phyloP scores from a whole-genome alignment of 2,329 filamentous ascomycete genomes.

The Phoma sp. region DNA sequence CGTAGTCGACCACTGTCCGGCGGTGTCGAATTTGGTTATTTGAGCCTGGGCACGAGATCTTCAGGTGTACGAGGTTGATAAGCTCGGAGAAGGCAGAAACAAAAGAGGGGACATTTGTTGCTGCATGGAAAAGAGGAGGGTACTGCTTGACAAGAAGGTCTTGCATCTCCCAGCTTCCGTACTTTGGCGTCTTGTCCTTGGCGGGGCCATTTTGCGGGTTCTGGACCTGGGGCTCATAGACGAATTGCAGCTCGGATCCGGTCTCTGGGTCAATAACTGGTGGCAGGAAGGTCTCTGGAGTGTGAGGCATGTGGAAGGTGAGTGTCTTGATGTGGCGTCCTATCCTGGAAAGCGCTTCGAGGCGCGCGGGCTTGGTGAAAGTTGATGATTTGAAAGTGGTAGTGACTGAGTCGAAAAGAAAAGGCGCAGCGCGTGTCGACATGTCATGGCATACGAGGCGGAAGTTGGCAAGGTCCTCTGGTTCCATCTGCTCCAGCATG shows the following conservation, averaged over 20 bases:
- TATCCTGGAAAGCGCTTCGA: constrained; percentile 78
- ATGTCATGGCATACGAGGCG: constrained; percentile 74
- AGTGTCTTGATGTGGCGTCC: constrained; percentile 81
- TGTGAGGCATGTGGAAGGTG: constrained; percentile 79
- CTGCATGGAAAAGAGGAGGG: constrained; percentile 86
- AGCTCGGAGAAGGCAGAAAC: constrained; percentile 75
- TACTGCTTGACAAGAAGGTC: constrained; percentile 87
- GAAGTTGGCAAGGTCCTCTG: constrained; percentile 57
- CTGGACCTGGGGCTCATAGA: constrained; percentile 77
- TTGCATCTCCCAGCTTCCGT: constrained; percentile 79
- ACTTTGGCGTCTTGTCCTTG: constrained; percentile 72
- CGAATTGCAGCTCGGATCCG: constrained; percentile 79
- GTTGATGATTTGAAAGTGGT: constrained; percentile 76
- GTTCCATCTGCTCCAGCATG: constrained; percentile 52
- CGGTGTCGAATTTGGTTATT: constrained; percentile 71
- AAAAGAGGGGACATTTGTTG: constrained; percentile 86
- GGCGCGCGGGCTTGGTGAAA: constrained; percentile 75
- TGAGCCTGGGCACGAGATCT: constrained; percentile 78
- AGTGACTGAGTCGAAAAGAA: constrained; percentile 72
- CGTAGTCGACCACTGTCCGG: constrained; percentile 83
- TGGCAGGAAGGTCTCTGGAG: constrained; percentile 79
- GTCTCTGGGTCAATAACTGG: constrained; percentile 81
- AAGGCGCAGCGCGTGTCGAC: constrained; percentile 72
- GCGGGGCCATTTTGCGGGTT: constrained; percentile 64
- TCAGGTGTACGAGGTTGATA: constrained; percentile 75